phyloP scores from a whole-genome alignment of 2,329 filamentous ascomycete species.

The Apiospora pterosperma region DNA sequence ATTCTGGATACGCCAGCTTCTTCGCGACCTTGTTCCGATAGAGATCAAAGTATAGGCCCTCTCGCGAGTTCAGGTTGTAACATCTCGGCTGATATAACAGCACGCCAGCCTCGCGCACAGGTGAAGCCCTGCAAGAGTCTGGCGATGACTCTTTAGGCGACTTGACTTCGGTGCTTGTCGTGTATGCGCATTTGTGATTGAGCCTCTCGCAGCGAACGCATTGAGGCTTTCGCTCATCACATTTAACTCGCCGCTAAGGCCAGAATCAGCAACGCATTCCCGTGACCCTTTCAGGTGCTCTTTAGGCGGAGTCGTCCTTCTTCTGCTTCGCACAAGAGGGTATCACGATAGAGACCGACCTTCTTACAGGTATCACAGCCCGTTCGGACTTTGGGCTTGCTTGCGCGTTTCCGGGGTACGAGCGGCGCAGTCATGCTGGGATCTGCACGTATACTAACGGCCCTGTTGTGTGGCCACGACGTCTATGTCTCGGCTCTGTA shows the following conservation, averaged over 20 bases:
- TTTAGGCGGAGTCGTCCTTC: not conserved
- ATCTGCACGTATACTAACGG: not conserved
- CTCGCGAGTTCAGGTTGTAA: not conserved
- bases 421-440: conserved; percentile 2
- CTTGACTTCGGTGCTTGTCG: not conserved
- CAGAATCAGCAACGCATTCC: not conserved
- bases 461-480: not conserved
- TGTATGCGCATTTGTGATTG: not conserved
- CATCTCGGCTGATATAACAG: conserved; percentile 1
- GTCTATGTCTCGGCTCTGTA: not conserved
- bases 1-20: not conserved
- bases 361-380: conserved; percentile 5
- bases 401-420: conserved; percentile 3
- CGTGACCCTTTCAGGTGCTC: not conserved
- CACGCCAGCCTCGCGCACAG: not conserved
- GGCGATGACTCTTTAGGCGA: not conserved
- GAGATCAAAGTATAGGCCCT: not conserved
- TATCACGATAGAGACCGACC: not conserved
- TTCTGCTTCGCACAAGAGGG: not conserved
- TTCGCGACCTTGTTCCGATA: not conserved
- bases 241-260: conserved; percentile 3
- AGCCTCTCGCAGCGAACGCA: conserved; percentile 5
- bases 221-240: not conserved
- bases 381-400: conserved; percentile 6
- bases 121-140: not conserved